Evolutionary conservation across 2,329 filamentous ascomycete genomes (phyloP), one percentile per base, ranked within the genome.

Genomic region (Diplocarpon mali): DNA sequence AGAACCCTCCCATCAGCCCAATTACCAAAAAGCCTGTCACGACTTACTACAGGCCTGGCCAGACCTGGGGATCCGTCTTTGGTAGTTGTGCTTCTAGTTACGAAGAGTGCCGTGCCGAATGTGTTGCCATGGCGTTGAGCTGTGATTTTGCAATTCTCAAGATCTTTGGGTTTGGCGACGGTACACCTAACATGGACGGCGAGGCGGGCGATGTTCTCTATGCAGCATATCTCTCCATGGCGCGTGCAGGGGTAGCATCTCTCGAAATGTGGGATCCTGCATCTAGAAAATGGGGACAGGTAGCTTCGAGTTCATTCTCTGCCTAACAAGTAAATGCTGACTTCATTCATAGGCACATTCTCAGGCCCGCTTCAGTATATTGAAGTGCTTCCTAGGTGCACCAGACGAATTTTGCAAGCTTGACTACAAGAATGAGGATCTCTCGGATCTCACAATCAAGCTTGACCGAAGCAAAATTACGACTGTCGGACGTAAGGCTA

Each of bases 221-320:
- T 59, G 79, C 81, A 0, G 81, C 84, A 2, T 98, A 96, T 63
- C 75, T 98, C 9, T 80, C 81, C 54, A 96, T 98, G 90, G 92
- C 92, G 12, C 79, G 89, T 31, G 87, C 88, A n/a, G 92, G 92
- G 49, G 71, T 98, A 36, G 77, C 80, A 5, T 84, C 89, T 1
- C 73, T 96, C 16, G 90, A 96, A 62, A 87, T 92, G 72, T 96
- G 88, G 88, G 88, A 95, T 59, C 88, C 88, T 5, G 89, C 89
- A 68, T 80, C 75, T 56, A 73, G 80, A 53, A 95, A 43, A n/a
- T 45, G 37, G 45, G 45, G 48, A 14, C 44, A 51, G 29, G 76
- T 84, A n/a, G 16, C 16, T 35, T 35, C 30, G 4, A 12, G 3
- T 14, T 12, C 30, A 32, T 32, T 32, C 11, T 32, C n/a, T 32